Conservation (phyloP, 495 filamentous ascomycete species). For the Xylaria grammica region DNA sequence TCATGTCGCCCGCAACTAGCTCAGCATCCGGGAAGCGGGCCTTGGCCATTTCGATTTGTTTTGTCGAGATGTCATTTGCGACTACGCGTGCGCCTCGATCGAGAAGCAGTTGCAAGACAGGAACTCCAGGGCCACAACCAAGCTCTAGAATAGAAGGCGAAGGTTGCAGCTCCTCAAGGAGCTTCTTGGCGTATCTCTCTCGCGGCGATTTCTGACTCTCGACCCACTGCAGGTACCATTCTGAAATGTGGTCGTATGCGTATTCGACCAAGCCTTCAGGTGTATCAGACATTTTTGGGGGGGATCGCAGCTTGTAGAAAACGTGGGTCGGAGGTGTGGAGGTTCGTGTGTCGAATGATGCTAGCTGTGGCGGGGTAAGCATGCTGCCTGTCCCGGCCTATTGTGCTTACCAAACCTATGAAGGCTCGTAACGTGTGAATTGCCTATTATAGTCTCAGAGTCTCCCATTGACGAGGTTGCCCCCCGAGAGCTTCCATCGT, state of each 20-base stretch:
- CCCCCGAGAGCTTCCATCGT: too few species aligned
- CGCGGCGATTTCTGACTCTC: conserved; percentile 32
- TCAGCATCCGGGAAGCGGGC: conserved; percentile 26
- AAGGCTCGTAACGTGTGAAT: too few species aligned
- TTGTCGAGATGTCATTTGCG: conserved; percentile 47
- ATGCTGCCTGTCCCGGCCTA: too few species aligned
- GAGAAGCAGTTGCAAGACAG: conserved; percentile 39
- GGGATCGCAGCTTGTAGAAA: background rate
- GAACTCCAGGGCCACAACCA: conserved; percentile 49
- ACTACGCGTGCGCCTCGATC: conserved; percentile 29
- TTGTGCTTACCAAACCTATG: too few species aligned
- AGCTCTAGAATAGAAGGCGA: conserved; percentile 42
- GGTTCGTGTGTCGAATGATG: too few species aligned
- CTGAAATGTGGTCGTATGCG: conserved; percentile 49
- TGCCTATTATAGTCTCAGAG: too few species aligned
- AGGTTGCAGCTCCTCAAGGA: conserved; percentile 32
- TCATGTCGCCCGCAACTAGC: conserved; percentile 50
- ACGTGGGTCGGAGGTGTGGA: too few species aligned
- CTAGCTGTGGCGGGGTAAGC: too few species aligned
- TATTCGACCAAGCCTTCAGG: conserved; percentile 25
- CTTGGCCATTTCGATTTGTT: conserved; percentile 43
- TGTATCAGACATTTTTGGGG: background rate
- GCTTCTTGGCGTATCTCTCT: conserved; percentile 35
- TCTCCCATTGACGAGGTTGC: too few species aligned
- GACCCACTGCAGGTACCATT: conserved; percentile 47